Base-by-base conservation (phyloP, 768 basidiomycete species). In the Russula abietina region DNA sequence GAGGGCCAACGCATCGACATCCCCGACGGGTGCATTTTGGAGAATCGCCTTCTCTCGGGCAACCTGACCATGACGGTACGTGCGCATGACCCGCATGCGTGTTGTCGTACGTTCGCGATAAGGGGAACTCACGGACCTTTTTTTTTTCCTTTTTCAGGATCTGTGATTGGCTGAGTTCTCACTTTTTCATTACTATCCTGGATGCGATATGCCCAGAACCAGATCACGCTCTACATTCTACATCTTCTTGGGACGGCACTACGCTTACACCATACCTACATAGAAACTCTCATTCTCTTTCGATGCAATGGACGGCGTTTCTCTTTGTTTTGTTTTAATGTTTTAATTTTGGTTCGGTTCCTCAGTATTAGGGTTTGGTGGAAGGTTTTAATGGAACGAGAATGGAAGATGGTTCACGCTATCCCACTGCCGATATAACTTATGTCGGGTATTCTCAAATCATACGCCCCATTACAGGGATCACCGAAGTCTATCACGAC, bases 1-100 rank as follows among this genome's bases (percentile, higher is more conserved):
- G 89, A 90, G 70, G 88, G 88, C 10, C 81, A 84, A 68, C 79
- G 81, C 60, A 90, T 91, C 59, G 81, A 86, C 69, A 84, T 91
- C 50, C 89, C 88, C 26, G 88, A 91, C 66, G 88, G 87, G 2
- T 83, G 85, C 65, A 79, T 85, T 65, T 74, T 88, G 57, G 87
- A 88, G 73, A 87, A 87, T 76, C 80, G 84, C 69, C 74, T 93
- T 66, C 79, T 94, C 53, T 91, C 91, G 49, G 91, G 92, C 65
- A 92, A 90, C 76, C 75, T 93, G 73, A 87, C 84, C 71, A 89
- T 92, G 84, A 92, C 87, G 71, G 86, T 72, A 54, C 54, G 71
- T 70, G 45, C 38, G 38, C 38, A 39, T 16, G 12, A n/a, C 14
- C 16, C 7, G 16, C 9, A 41, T 64, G 10, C 49, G 32, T 52